These are phyloP conservation scores for Annulohypoxylon maeteangense DNA, from an alignment of 495 filamentous ascomycete species.

Conservation along the genomic window DNA sequence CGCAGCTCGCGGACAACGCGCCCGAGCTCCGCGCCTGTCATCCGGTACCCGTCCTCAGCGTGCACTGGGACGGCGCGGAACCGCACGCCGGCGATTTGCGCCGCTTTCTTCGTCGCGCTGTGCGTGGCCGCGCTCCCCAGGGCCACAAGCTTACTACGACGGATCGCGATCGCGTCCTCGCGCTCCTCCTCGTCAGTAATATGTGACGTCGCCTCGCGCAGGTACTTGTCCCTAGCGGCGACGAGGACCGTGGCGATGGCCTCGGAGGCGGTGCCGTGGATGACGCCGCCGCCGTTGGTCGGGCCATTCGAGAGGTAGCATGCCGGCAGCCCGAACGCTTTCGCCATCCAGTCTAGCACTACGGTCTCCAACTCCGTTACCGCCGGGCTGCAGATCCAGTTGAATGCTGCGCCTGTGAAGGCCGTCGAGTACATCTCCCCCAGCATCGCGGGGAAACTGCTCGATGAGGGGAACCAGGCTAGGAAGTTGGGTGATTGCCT, in stretches of 20 bases:
- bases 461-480: slow-evolving; percentile 90
- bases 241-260: slow-evolving; percentile 88
- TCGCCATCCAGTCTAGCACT: slow-evolving; percentile 90
- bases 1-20: slow-evolving; percentile 68
- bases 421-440: slow-evolving; percentile 93
- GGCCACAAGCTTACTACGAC: slow-evolving; percentile 79
- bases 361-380: slow-evolving; percentile 97
- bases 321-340: slow-evolving; percentile 74
- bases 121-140: slow-evolving; percentile 84
- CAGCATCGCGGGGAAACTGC: slow-evolving; percentile 86
- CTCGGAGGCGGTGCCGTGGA: slow-evolving; percentile 93
- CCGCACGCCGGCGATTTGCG: slow-evolving; percentile 83
- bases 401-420: slow-evolving; percentile 92
- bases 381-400: slow-evolving; percentile 95
- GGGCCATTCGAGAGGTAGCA: slow-evolving; percentile 81
- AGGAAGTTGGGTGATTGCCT: slow-evolving; percentile 91
- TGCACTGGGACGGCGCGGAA: slow-evolving; percentile 73
- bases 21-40: slow-evolving; percentile 73
- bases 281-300: slow-evolving; percentile 85
- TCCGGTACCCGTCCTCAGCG: slow-evolving; percentile 70
- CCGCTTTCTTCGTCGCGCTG: slow-evolving; percentile 85
- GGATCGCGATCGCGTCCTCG: slow-evolving; percentile 72
- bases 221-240: slow-evolving; percentile 85
- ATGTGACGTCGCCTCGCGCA: slow-evolving; percentile 65
- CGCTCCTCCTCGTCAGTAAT: slow-evolving; percentile 66